Conservation (phyloP, 306 rosid species). For the Rosa persica region DNA sequence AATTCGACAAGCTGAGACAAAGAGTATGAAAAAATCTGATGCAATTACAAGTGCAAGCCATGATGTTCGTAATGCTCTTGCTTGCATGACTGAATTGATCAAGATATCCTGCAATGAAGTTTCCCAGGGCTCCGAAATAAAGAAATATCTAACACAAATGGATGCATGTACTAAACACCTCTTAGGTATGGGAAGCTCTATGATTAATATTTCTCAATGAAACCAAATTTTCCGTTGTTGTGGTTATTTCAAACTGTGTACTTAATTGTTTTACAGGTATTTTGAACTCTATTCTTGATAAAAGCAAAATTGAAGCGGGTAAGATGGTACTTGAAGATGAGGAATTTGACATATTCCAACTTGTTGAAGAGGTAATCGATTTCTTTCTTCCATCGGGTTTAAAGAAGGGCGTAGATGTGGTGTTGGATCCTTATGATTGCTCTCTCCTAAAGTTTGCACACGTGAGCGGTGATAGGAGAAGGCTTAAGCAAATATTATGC, state of each 20-base stretch:
- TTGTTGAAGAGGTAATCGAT: constrained; percentile 72
- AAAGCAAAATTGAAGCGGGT: constrained; percentile 80
- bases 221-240: neutral
- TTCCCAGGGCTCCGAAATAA: constrained; percentile 35
- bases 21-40: constrained; percentile 58
- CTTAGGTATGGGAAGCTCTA: constrained; percentile 36
- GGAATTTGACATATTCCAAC: constrained; percentile 59
- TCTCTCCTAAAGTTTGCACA: constrained; percentile 42
- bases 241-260: neutral
- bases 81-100: constrained; percentile 59
- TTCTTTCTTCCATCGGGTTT: constrained; percentile 55
- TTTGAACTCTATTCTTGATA: constrained; percentile 75
- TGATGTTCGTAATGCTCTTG: constrained; percentile 70
- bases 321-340: constrained; percentile 78
- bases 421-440: constrained; percentile 66
- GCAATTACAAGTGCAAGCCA: constrained; percentile 73
- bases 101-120: constrained; percentile 43
- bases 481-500: constrained; percentile 65
- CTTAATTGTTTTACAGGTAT: constrained; percentile 37
- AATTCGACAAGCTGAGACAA: constrained; percentile 72
- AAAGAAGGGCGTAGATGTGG: constrained; percentile 66
- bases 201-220: neutral
- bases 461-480: constrained; percentile 73
- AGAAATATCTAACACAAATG: constrained; percentile 63
- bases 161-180: constrained; percentile 58